A percentile compares a stretch with the other conserved stretches of the same genome.
Conservation (phyloP, 768 basidiomycete species). For the Hydnum rufescens region DNA sequence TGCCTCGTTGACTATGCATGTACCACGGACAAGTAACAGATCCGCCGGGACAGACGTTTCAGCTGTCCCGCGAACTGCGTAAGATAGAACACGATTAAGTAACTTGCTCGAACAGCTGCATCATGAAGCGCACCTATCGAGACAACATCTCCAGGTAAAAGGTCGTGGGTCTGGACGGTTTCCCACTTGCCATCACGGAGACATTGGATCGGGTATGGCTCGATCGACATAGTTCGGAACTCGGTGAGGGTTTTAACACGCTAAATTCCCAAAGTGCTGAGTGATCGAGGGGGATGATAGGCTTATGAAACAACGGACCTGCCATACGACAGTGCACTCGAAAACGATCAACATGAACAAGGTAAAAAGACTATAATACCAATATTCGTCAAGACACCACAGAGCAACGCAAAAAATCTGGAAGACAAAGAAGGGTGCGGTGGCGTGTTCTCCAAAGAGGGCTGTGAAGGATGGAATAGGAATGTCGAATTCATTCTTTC, state of each 20-base stretch:
- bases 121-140: slow-evolving; percentile 50
- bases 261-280: slow-evolving; percentile 22
- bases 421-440: slow-evolving; percentile 98
- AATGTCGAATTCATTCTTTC: slow-evolving; percentile 90
- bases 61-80: slow-evolving; percentile 24
- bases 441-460: slow-evolving; percentile 87
- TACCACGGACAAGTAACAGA: slow-evolving; percentile 76
- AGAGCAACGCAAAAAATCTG: slow-evolving; percentile 94
- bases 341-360: slow-evolving; percentile 97
- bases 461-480: slow-evolving; percentile 88
- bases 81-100: background rate
- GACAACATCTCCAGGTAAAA: slow-evolving; percentile 84
- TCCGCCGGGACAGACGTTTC: slow-evolving; percentile 90
- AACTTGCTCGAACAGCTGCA: background rate
- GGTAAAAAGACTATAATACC: slow-evolving; percentile 95
- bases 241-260: slow-evolving; percentile 85
- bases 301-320: slow-evolving; percentile 30
- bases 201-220: slow-evolving; percentile 70
- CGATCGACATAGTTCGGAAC: slow-evolving; percentile 91
- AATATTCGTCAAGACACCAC: slow-evolving; percentile 97
- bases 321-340: slow-evolving; percentile 97
- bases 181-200: slow-evolving; percentile 67
- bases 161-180: slow-evolving; percentile 60
- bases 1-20: slow-evolving; percentile 95
- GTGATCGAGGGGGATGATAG: slow-evolving; percentile 3